phyloP scores from a whole-genome alignment of 306 rosid genomes.

The Citrullus amarus region DNA sequence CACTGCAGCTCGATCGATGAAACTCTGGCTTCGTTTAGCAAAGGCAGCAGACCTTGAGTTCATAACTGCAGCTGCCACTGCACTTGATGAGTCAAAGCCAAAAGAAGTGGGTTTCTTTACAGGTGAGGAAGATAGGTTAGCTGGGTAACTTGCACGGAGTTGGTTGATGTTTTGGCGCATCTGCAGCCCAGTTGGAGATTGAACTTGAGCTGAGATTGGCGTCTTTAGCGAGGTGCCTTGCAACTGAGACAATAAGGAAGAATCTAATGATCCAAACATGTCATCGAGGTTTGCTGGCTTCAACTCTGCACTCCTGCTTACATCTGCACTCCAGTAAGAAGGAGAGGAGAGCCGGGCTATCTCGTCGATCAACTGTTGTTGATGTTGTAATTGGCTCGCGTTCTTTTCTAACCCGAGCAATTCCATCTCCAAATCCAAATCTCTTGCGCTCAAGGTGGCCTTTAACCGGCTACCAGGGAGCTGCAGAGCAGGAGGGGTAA shows the following conservation, averaged over 20 bases:
- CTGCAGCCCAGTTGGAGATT: constrained; percentile 50
- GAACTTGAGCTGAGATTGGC: constrained; percentile 48
- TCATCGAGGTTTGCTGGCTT: constrained; percentile 84
- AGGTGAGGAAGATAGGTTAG: constrained; percentile 64
- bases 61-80: constrained; percentile 92
- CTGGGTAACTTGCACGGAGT: constrained; percentile 80
- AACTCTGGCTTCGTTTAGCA: constrained; percentile 93
- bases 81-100: constrained; percentile 71
- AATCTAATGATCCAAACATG: constrained; percentile 58
- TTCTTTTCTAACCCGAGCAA: constrained; percentile 50
- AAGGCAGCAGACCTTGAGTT: constrained; percentile 86
- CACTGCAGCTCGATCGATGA: constrained; percentile 67
- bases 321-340: constrained; percentile 39
- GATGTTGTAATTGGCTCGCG: constrained; percentile 41
- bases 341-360: constrained; percentile 86
- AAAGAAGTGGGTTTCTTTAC: constrained; percentile 51
- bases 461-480: constrained; percentile 83
- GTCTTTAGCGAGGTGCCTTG: constrained; percentile 51
- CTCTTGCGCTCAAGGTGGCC: constrained; percentile 73
- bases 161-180: constrained; percentile 87
- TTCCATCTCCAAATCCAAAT: constrained; percentile 75
- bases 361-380: constrained; percentile 73
- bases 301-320: constrained; percentile 52
- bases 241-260: constrained; percentile 49
- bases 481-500: constrained; percentile 86